Percentiles rank a stretch among this genome's conserved stretches.
These are phyloP conservation scores for Tubosaeta sp. DNA, from an alignment of 768 basidiomycete species.

Conservation along the genomic window DNA sequence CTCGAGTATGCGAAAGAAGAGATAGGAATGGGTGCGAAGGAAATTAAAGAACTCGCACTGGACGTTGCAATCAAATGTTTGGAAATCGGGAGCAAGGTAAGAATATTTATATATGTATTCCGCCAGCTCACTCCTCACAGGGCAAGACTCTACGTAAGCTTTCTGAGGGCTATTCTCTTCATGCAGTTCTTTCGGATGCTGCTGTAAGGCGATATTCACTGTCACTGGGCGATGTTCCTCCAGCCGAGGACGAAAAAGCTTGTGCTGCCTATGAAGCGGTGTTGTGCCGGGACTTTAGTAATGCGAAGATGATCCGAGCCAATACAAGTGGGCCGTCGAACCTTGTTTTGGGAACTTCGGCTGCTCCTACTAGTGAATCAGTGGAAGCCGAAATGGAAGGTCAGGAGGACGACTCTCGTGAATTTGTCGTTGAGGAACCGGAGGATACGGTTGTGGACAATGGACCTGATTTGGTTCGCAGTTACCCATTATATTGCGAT, in stretches of 20 bases:
- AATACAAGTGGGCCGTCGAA: slow-evolving; percentile 14
- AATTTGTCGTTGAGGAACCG: slow-evolving; percentile 14
- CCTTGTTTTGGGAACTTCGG: slow-evolving; percentile 1
- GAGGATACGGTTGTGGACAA: slow-evolving; percentile 12
- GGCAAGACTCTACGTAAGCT: slow-evolving; percentile 65
- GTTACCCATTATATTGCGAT: background rate
- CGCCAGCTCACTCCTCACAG: slow-evolving; percentile 30
- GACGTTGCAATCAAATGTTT: slow-evolving; percentile 60
- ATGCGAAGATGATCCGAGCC: slow-evolving; percentile 26
- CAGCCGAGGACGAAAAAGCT: slow-evolving; percentile 45
- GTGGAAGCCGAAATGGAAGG: slow-evolving; percentile 5
- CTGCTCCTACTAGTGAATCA: slow-evolving; percentile 10
- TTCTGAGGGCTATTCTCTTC: slow-evolving; percentile 45
- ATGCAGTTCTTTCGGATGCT: slow-evolving; percentile 39
- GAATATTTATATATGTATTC: background rate
- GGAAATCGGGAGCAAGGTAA: slow-evolving; percentile 52
- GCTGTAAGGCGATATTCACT: slow-evolving; percentile 51
- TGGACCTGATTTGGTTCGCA: slow-evolving; percentile 25
- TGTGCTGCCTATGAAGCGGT: slow-evolving; percentile 44
- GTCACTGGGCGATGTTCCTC: slow-evolving; percentile 52
- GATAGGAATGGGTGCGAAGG: slow-evolving; percentile 41
- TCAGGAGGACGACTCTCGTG: slow-evolving; percentile 17
- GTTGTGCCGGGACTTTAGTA: slow-evolving; percentile 53
- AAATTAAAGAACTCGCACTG: slow-evolving; percentile 45
- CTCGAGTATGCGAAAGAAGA: slow-evolving; percentile 45